Evolutionary conservation across 805 yeast species (phyloP), one percentile per base, ranked within the genome.

Genomic region (Pichia occidentalis): DNA sequence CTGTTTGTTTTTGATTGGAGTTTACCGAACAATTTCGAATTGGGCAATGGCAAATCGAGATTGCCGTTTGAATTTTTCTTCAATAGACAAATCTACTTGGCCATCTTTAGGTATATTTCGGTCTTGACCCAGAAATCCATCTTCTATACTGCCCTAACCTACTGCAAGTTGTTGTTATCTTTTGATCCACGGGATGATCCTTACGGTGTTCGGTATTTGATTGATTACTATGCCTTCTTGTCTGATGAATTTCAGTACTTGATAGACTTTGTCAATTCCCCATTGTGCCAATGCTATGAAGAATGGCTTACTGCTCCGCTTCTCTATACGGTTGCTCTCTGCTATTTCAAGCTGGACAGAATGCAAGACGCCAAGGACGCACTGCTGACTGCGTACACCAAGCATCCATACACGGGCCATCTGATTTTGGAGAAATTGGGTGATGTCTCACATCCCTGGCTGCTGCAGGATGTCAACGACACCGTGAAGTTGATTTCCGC

Each of bases 181-280:
- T 61, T 87, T 22, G 59, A 57, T 27, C 95, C 95, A 1, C 69
- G 77, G 2, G 84, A 80, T 40, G 95, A 87, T 62, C 95, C 95
- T 2, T 63, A 80, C 36, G 95, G 95, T 17, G 86, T 81, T 10
- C 69, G 95, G 45, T 80, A 80, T 52, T 83, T 85, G 56, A 77
- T 87, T 48, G 95, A 87, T 54, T 78, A 73, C 52, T 86, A 83
- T 52, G 79, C 90, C 3, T 61, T 84, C 3, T 62, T 75, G 59
- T 66, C 84, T 25, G 77, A 70, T 23, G 85, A 85, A 44, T 75
- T 70, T 51, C 64, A 73, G 41, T 85, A 75, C 56, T 53, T 86
- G 47, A 64, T 77, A 10, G 71, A 75, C 14, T 59, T 85, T 24
- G 69, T 68, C 2, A 61, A 71, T 10, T 74, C 84, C 1, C 72